Conservation (phyloP, 1,284 basidiomycete genomes). For the Anthracocystis walkeri region DNA sequence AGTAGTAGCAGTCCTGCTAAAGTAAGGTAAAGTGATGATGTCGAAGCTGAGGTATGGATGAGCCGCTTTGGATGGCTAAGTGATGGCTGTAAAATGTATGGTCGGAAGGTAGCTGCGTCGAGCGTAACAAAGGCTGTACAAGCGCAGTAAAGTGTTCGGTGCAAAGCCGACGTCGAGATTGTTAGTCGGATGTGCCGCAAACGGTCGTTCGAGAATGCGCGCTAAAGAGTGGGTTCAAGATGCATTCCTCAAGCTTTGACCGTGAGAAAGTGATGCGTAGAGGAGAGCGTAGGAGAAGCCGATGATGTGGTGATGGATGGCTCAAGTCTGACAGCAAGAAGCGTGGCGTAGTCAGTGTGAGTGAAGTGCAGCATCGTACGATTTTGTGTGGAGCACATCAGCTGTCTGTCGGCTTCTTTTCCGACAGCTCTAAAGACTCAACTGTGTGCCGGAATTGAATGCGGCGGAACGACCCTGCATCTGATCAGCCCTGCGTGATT, state of each 20-base stretch:
- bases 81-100: neutral
- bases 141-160: neutral
- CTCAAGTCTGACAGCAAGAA: neutral
- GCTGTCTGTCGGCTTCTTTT: conserved; percentile 1
- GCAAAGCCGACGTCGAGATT: neutral
- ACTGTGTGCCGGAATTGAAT: neutral
- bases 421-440: conserved; percentile 4
- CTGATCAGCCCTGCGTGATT: conserved; percentile 8
- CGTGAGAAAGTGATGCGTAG: neutral
- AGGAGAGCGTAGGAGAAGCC: neutral
- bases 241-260: neutral
- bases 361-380: conserved; percentile 28
- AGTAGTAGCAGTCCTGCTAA: neutral
- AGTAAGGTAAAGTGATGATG: too few relatives aligned
- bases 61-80: neutral
- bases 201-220: too few relatives aligned
- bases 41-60: too few relatives aligned
- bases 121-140: neutral
- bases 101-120: neutral
- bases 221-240: too few relatives aligned
- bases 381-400: conserved; percentile 24
- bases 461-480: neutral
- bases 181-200: conserved; percentile 1
- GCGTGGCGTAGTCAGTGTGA: conserved; percentile 4
- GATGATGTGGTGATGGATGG: neutral